A percentile compares a stretch with the other conserved stretches of the same genome.
Conservation (phyloP, 768 basidiomycete genomes). For the Infundibulicybe gibba region DNA sequence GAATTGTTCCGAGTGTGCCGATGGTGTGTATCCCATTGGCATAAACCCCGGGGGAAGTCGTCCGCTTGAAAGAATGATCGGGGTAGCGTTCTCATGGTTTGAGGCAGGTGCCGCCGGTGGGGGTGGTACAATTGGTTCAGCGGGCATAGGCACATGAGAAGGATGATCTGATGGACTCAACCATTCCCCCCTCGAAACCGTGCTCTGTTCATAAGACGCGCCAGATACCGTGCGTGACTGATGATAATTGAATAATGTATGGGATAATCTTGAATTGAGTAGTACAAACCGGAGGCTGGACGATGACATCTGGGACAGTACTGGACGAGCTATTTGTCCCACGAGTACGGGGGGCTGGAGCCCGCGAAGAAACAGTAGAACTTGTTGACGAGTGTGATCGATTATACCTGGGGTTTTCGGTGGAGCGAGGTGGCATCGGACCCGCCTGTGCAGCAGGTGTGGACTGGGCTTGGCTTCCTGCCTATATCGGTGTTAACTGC, state of each 20-base stretch:
- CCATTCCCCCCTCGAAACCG: background rate
- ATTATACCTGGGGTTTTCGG: conserved; percentile 5
- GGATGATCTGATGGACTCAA: background rate
- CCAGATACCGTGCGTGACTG: background rate
- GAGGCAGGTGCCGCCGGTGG: background rate
- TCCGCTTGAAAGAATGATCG: background rate
- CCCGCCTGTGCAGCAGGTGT: conserved; percentile 4
- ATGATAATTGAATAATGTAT: background rate
- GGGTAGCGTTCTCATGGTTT: background rate
- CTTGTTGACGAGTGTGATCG: conserved; percentile 19
- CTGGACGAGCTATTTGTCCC: conserved; percentile 13
- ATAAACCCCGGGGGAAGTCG: background rate
- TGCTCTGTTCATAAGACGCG: background rate
- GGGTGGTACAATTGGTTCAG: background rate
- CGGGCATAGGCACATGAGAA: background rate
- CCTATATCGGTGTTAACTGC: conserved; percentile 12
- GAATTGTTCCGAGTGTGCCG: background rate
- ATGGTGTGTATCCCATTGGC: background rate
- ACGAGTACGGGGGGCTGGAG: conserved; percentile 5
- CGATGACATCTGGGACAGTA: conserved; percentile 25
- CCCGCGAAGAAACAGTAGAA: conserved; percentile 17
- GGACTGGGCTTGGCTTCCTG: conserved; percentile 5
- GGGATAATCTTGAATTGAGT: background rate
- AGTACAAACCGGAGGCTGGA: conserved; percentile 32
- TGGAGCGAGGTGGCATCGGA: conserved; percentile 4